A percentile compares a stretch with the other conserved stretches of the same genome.
These are phyloP conservation scores for Teratosphaeria viscida DNA, from an alignment of 2,329 filamentous ascomycete species.

Conservation along the genomic window DNA sequence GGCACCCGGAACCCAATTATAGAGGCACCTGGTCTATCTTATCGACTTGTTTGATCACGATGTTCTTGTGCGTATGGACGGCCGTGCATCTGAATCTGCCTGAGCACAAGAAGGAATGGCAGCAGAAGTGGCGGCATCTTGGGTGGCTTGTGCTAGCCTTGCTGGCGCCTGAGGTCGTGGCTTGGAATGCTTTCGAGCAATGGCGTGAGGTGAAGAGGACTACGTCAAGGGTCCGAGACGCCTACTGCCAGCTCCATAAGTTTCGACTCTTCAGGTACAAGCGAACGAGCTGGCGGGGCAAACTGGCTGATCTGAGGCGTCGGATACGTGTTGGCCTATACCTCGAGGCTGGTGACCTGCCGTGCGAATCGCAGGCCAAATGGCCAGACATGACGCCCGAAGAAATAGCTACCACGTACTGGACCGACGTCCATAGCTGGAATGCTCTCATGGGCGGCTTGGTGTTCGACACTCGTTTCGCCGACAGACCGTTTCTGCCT, in stretches of 20 bases:
- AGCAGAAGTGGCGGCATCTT: constrained; percentile 4
- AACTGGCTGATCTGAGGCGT: neutral
- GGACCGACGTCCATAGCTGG: constrained; percentile 12
- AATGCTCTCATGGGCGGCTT: constrained; percentile 14
- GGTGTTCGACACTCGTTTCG: neutral
- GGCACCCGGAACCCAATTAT: constrained; percentile 8
- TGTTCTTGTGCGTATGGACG: constrained; percentile 10
- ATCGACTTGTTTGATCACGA: constrained; percentile 7
- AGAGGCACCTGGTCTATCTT: constrained; percentile 9
- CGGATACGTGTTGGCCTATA: neutral
- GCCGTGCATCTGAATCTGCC: constrained; percentile 12
- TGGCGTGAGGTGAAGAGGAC: neutral
- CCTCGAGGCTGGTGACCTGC: neutral
- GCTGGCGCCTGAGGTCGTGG: constrained; percentile 7
- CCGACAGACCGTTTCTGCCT: neutral
- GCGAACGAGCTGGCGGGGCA: neutral
- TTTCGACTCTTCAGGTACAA: neutral
- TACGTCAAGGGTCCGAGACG: neutral
- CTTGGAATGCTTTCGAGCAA: neutral
- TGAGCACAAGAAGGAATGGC: constrained; percentile 1
- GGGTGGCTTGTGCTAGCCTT: constrained; percentile 8
- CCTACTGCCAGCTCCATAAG: neutral
- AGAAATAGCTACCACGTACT: neutral
- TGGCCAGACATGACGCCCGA: neutral
- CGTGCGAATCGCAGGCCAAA: neutral